Evolutionary conservation across 2,329 filamentous ascomycete genomes (phyloP), one percentile per base, ranked within the genome.

Genomic region (Thelonectria olida): DNA sequence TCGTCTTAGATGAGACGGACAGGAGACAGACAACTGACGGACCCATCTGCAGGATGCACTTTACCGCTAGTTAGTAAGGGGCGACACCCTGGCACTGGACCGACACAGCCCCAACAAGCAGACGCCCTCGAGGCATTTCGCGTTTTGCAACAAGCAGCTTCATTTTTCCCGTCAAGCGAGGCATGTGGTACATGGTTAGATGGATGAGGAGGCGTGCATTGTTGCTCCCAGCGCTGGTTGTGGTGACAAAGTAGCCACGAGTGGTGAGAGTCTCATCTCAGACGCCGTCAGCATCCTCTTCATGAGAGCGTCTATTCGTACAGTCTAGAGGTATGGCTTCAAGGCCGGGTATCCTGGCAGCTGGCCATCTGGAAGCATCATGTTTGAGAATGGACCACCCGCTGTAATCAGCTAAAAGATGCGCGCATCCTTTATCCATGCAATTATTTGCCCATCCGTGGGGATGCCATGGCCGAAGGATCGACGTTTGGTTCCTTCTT

Each of bases 341-440:
- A n/a, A 39, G 31, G 28, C 22, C 23, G 8, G 42, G 20, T 9
- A 54, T 54, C 52, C 41, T 25, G 10, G 51, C 51, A 19, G 12
- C 5, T 13, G 17, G 38, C 17, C 27, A 20, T 39, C n/a, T 7
- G 28, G 31, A 54, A 25, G 13, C 12, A 4, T 55, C 12, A 22
- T 13, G 31, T 34, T 34, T 34, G 31, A 34, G 31, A 22, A 4
- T 23, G 22, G 27, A 8, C 13, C 50, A 38, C 51, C 39, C 48
- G 39, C 54, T 36, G 20, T 44, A 57, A 58, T 22, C 15, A 38
- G 41, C 41, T 38, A 54, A 54, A 22, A 36, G 38, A 44, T 36
- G 45, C 45, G 2, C 27, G n/a, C 20, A 59, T 59, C 56, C 56
- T 59, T 54, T 51, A 23, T 25, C 39, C 36, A 44, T 38, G 38